Base-by-base conservation (phyloP, 768 basidiomycete species). In the Lactifluus hygrophoroides region DNA sequence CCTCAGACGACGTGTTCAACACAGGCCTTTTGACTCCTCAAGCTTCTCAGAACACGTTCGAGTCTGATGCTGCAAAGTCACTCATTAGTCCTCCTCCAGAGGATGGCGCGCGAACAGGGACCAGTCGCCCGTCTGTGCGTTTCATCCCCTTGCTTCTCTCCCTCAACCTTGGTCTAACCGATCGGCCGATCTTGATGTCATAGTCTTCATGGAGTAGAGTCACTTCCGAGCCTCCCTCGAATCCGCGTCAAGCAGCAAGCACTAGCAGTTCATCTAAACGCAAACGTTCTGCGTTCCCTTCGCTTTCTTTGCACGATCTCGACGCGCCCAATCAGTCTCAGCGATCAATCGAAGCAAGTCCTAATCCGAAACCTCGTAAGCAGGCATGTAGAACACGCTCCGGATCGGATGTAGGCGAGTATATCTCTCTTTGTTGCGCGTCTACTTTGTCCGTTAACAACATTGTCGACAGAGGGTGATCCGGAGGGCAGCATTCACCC, bases 321-420 rank as follows among this genome's bases (percentile, higher is more conserved):
- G 54, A 58, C 2, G 19, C 40, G 30, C 60, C 65, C 9, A 57
- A 32, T 17, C 51, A 57, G 46, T 64, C 25, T 56, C 69, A 13
- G n/a, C 46, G 34, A 40, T 32, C 65, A 59, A 50, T 53, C 6
- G 76, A 80, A 60, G 68, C 72, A 5, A 85, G 82, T 0, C 83
- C 82, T 11, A 83, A 85, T 65, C 81, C 83, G 35, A 83, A 82
- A 67, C 75, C 82, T 1, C 79, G 83, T 62, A 86, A 86, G 65
- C 69, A 75, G 28, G 56, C 52, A 30, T 56, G 63, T 40, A 62
- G 48, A 19, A 5, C 35, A 19, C 38, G 35, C 30, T 16, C 21
- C 1, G 46, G 16, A 34, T 49, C 45, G 4, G 51, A 28, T 10
- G 42, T 23, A 43, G 61, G 61, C 34, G 17, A 63, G 50, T 63